Evolutionary conservation across 371 early-diverging fungal species (phyloP), one percentile per base, ranked within the genome.

Genomic region (Saksenaea oblongispora): DNA sequence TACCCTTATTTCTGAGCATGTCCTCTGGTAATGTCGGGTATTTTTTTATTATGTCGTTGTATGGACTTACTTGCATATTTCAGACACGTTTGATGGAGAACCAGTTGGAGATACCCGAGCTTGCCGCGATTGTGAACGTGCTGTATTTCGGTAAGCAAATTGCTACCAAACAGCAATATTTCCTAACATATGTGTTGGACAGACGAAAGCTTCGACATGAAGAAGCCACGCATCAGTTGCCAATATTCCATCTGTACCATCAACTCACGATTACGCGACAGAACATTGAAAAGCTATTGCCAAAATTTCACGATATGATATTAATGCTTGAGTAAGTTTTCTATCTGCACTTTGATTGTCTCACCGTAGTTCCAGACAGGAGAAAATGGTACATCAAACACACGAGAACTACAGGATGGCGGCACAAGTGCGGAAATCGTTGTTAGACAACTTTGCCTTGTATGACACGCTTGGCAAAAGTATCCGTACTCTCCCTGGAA

Each of bases 381-480:
- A 85, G 31, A 74, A 71, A 1, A 72, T 78, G 4, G 64, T 66
- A 35, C 37, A 73, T 11, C 86, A 87, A 34, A 61, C 80, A 1
- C 82, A 86, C 58, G 83, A 84, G 36, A 87, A 73, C 11, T 87
- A 78, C 47, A 76, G 84, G 53, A 66, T 72, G n/a, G 87, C 89
- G 22, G 83, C 80, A 7, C 70, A 73, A 59, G 76, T 85, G 0
- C 84, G 90, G n/a, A 88, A 87, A 65, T 83, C 86, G 3, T 65
- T 88, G 1, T 54, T 89, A 39, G 88, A 88, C 28, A 86, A 79
- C 42, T 87, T 89, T 71, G 80, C 87, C 2, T 58, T 84, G 1
- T 87, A 85, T 68, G 90, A 89, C 56, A 72, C 85, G 1, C 75
- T 87, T 3, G 85, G 83, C n/a, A 87, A 89, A 55, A 81, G 79